phyloP scores from a whole-genome alignment of 331 rosid species.

The Stylosanthes scabra region DNA sequence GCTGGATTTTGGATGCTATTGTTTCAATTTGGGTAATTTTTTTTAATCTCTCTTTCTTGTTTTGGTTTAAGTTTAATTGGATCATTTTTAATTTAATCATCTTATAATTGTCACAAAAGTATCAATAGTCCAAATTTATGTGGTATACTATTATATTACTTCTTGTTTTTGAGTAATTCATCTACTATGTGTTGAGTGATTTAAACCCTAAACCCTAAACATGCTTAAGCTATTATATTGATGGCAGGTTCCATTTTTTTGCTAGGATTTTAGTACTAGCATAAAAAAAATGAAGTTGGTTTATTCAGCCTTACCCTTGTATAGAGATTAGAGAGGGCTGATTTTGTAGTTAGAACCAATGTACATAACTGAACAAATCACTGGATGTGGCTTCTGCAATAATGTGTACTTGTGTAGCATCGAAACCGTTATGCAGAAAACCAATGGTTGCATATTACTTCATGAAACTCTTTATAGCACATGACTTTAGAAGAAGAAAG shows the following conservation, averaged over 20 bases:
- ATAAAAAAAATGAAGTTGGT: background rate
- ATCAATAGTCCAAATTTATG: background rate
- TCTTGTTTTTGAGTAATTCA: conserved; percentile 3
- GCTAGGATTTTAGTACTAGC: background rate
- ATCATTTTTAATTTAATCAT: conserved; percentile 18
- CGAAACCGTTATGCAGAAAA: too few relatives aligned
- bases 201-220: background rate
- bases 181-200: conserved; percentile 3
- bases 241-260: background rate
- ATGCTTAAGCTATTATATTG: conserved; percentile 1
- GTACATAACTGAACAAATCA: too few relatives aligned
- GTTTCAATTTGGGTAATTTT: conserved; percentile 87
- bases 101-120: background rate
- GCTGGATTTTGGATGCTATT: conserved; percentile 96
- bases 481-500: conserved; percentile 24
- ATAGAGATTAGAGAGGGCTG: background rate
- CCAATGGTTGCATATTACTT: too few relatives aligned
- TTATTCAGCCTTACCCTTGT: background rate
- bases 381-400: background rate
- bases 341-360: background rate
- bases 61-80: background rate
- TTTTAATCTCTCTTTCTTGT: background rate
- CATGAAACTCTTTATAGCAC: background rate
- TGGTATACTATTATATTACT: background rate
- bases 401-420: too few relatives aligned